Evolutionary conservation across 1,139 yeast species (phyloP), one percentile per base, ranked within the genome.

Genomic region (Diutina sp.): DNA sequence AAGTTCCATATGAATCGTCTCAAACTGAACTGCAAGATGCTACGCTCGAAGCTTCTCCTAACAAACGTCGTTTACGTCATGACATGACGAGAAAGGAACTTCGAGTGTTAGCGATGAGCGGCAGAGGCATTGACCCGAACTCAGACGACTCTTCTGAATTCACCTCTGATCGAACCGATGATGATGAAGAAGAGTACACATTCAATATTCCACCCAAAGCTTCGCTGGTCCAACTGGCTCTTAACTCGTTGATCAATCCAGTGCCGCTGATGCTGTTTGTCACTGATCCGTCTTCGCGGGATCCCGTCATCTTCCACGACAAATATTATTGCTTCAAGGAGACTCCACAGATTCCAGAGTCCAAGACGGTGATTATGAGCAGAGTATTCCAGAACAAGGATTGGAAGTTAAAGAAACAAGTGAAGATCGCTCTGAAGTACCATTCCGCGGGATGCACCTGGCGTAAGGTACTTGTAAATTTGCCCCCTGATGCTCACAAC

Each of bases 291-390:
- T 68, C 67, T 0, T 59, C 72, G 1, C 72, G 96, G 47, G 71
- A 73, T 32, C 79, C 78, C 45, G 77, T 80, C 1, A 83, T 89
- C 11, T 75, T 93, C 62, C 99, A 93, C 67, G 99, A 93, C 66
- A 82, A 85, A 62, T 72, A 82, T 29, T 93, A 93, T 68, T 74
- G 71, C 46, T 87, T 83, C 58, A 69, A 74, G 3, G 87, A 85
- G 62, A 69, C 87, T 2, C 96, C 96, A 95, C 41, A 50, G 18
- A 16, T 50, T 29, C 53, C 53, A 12, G 53, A 50, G 32, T 14
- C 21, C 7, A 21, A n/a, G 44, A 9, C 18, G 5, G 29, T 18
- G 45, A n/a, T 32, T n/a, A 50, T 50, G 53, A 50, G 32, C 28
- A 14, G 50, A 30, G 48, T 53, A 3, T 41, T 53, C 12, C 18